phyloP scores from a whole-genome alignment of 495 filamentous ascomycete genomes.

The Usnea hakonensis region DNA sequence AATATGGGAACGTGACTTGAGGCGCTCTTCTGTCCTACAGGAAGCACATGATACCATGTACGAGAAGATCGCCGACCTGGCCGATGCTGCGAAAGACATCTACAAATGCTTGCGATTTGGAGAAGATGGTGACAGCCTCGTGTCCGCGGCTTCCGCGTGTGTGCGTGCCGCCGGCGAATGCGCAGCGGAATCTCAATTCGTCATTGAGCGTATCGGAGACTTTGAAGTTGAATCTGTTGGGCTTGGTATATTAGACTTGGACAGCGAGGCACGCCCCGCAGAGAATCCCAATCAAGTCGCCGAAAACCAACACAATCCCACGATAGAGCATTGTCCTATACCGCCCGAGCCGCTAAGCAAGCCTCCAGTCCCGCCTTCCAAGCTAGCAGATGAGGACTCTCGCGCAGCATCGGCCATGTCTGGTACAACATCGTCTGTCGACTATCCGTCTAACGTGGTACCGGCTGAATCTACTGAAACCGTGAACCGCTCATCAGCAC shows the following conservation, averaged over 20 bases:
- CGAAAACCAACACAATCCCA: slow-evolving; percentile 4
- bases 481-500: slow-evolving; percentile 15
- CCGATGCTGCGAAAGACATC: slow-evolving; percentile 69
- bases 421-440: neutral
- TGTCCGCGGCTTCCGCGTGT: slow-evolving; percentile 78
- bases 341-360: slow-evolving; percentile 12
- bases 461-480: neutral
- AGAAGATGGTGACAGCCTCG: slow-evolving; percentile 61
- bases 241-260: slow-evolving; percentile 32
- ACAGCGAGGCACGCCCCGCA: slow-evolving; percentile 19
- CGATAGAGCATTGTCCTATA: neutral
- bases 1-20: slow-evolving; percentile 67
- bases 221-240: slow-evolving; percentile 71
- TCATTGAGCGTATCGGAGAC: slow-evolving; percentile 87
- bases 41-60: slow-evolving; percentile 72
- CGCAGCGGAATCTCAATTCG: slow-evolving; percentile 70
- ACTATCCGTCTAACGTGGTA: neutral
- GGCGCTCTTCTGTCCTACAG: slow-evolving; percentile 55
- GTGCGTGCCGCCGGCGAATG: slow-evolving; percentile 88
- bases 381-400: neutral
- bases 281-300: slow-evolving; percentile 6
- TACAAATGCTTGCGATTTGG: slow-evolving; percentile 54
- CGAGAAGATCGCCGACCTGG: slow-evolving; percentile 66
- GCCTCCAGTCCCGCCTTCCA: slow-evolving; percentile 16
- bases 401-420: slow-evolving; percentile 3